phyloP scores from a whole-genome alignment of 129 eudicot species.

The Tagetes erecta region DNA sequence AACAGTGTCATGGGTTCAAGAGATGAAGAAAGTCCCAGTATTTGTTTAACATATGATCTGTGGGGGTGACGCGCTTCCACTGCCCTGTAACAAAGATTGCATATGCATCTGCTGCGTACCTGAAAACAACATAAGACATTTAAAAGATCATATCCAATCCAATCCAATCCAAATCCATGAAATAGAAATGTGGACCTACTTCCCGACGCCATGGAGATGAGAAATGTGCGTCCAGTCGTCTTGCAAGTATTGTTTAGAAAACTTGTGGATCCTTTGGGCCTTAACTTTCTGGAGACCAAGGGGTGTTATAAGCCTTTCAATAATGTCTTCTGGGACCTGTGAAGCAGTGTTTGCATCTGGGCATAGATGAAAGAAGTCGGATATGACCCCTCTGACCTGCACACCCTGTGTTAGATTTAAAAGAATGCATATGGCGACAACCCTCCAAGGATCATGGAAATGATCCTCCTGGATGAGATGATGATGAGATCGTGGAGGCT shows the following conservation, averaged over 20 bases:
- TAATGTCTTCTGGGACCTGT: slow-evolving; percentile 35
- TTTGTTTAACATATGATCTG: slow-evolving; percentile 70
- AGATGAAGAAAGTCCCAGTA: slow-evolving; percentile 71
- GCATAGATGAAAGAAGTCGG: slow-evolving; percentile 58
- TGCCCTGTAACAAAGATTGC: slow-evolving; percentile 84
- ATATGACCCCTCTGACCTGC: slow-evolving; percentile 66
- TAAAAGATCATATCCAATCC: too few relatives aligned
- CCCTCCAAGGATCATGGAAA: slow-evolving; percentile 85
- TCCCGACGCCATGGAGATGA: slow-evolving; percentile 69
- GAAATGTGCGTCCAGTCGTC: slow-evolving; percentile 75
- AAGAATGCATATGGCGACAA: slow-evolving; percentile 77
- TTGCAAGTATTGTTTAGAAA: slow-evolving; percentile 52
- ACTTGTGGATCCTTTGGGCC: slow-evolving; percentile 41
- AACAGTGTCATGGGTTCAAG: too few relatives aligned
- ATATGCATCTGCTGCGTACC: slow-evolving; percentile 97
- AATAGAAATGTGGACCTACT: slow-evolving; percentile 38
- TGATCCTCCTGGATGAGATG: slow-evolving; percentile 86
- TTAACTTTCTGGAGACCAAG: slow-evolving; percentile 58
- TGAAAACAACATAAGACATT: slow-evolving; percentile 9
- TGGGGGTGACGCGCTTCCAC: slow-evolving; percentile 66
- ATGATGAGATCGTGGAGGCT: slow-evolving; percentile 62
- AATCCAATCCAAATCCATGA: too few relatives aligned
- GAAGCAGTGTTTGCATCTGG: slow-evolving; percentile 68
- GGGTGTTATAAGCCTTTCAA: slow-evolving; percentile 43
- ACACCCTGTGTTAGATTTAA: slow-evolving; percentile 62